Base-by-base conservation (phyloP, 257 asterid genomes). In the Jasminum sambac region DNA sequence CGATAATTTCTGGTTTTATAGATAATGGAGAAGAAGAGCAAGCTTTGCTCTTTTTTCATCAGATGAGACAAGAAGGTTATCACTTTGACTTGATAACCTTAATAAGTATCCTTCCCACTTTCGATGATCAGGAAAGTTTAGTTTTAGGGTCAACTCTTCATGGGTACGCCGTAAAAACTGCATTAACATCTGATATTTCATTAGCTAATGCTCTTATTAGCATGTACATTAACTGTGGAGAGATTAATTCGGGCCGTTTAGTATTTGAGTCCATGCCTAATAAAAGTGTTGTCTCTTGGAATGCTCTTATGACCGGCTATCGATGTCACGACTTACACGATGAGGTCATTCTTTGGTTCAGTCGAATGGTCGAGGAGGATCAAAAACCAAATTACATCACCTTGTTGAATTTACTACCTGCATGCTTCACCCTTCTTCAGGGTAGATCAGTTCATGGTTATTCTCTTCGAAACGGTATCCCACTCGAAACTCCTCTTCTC, bases 391-490 rank as follows among this genome's bases (percentile, higher is more conserved):
- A 82, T 48, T 68, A 74, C 57, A 80, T 89, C 21, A 87, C 91
- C 55, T 64, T 87, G 86, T 70, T 85, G 79, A 87, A 75, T 50
- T 43, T 87, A 13, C 72, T 85, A 36, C 91, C 87, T 14, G 85
- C 77, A 25, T 84, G 89, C 66, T 69, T 74, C 66, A 59, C 57
- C 42, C 26, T 72, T 70, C 70, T n/a, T 50, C 81, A 77, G 26
- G 94, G 85, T 46, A 85, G 82, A 79, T 82, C 90, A 2, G 8
- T 87, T 65, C 94, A 87, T 74, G 90, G 76, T 48, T 87, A 82
- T 26, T 62, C 73, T 16, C 19, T 79, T 16, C 82, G 85, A 79
- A 73, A 65, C 5, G 61, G 24, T 77, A 61, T 80, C 37, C 76
- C 78, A 24, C 63, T 66, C 1, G 82, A 84, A 78, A 82, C 83